Evolutionary conservation across 768 basidiomycete genomes (phyloP).

Genomic region (Boletus vermiculosoides): DNA sequence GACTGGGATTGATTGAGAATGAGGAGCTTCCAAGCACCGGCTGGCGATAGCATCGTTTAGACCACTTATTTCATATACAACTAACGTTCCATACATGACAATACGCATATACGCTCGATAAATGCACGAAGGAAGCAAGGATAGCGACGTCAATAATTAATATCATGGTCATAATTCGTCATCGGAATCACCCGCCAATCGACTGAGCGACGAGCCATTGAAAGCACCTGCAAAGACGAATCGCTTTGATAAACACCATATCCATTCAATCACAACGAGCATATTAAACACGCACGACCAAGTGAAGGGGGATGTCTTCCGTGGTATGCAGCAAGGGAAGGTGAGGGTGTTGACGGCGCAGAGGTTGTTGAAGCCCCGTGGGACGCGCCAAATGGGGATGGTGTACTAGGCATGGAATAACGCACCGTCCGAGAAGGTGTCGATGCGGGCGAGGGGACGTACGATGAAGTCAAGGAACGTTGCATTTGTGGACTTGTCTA

Average conservation of each 20-base stretch:
- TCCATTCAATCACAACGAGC: not conserved
- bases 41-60: not conserved
- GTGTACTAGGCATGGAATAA: slow-evolving; percentile 37
- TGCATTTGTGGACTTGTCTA: slow-evolving; percentile 30
- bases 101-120: slow-evolving; percentile 5
- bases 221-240: slow-evolving; percentile 23
- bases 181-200: slow-evolving; percentile 29
- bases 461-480: slow-evolving; percentile 30
- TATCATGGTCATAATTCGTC: slow-evolving; percentile 23
- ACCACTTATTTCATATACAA: slow-evolving; percentile 2
- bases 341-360: slow-evolving; percentile 35
- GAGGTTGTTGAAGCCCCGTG: slow-evolving; percentile 30
- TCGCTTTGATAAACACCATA: not conserved
- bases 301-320: slow-evolving; percentile 36
- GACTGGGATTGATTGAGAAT: not conserved
- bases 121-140: slow-evolving; percentile 10
- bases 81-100: not conserved
- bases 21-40: not conserved
- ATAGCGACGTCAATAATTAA: not conserved
- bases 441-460: slow-evolving; percentile 30
- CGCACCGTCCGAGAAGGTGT: slow-evolving; percentile 34
- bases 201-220: slow-evolving; percentile 29
- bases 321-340: slow-evolving; percentile 40
- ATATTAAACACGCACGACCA: slow-evolving; percentile 33
- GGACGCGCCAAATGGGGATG: slow-evolving; percentile 39